phyloP scores from a whole-genome alignment of 2,329 filamentous ascomycete genomes.

The Anthostomella pinea region DNA sequence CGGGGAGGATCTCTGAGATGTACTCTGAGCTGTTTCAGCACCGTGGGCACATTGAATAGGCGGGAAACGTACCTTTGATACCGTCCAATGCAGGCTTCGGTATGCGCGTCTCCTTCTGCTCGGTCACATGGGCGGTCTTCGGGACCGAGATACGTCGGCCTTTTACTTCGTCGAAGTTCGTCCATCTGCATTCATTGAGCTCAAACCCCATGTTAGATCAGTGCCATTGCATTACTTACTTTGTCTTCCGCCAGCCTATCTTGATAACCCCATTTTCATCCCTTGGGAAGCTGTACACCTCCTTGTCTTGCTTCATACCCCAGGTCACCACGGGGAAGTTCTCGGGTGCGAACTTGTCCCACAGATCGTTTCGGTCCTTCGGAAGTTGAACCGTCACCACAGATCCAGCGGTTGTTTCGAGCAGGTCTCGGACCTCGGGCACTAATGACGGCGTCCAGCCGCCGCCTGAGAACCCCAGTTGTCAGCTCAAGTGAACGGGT shows the following conservation, averaged over 20 bases:
- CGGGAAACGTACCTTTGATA: slow-evolving; percentile 21
- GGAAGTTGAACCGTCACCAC: slow-evolving; percentile 39
- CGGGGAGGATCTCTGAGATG: slow-evolving; percentile 36
- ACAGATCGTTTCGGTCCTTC: slow-evolving; percentile 30
- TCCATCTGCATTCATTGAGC: slow-evolving; percentile 15
- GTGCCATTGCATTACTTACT: too few species aligned
- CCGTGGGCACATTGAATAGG: neutral
- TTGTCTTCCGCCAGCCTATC: slow-evolving; percentile 49
- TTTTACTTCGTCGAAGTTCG: slow-evolving; percentile 20
- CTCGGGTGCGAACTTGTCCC: slow-evolving; percentile 38
- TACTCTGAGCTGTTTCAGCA: slow-evolving; percentile 16
- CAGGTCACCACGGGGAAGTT: slow-evolving; percentile 46
- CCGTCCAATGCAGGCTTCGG: slow-evolving; percentile 21
- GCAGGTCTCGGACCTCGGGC: slow-evolving; percentile 17
- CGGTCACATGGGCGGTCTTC: slow-evolving; percentile 19
- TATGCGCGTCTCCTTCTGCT: slow-evolving; percentile 19
- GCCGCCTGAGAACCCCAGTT: slow-evolving; percentile 11
- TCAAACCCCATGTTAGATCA: neutral
- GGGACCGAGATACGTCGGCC: slow-evolving; percentile 23
- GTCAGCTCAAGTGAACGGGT: too few species aligned
- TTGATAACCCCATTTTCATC: slow-evolving; percentile 44
- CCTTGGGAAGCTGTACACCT: slow-evolving; percentile 47
- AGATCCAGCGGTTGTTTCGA: slow-evolving; percentile 24
- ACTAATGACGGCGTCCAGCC: slow-evolving; percentile 22
- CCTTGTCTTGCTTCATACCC: slow-evolving; percentile 36